Conservation (phyloP, 108 stramenopile species). For the Conticribra weissflogii region DNA sequence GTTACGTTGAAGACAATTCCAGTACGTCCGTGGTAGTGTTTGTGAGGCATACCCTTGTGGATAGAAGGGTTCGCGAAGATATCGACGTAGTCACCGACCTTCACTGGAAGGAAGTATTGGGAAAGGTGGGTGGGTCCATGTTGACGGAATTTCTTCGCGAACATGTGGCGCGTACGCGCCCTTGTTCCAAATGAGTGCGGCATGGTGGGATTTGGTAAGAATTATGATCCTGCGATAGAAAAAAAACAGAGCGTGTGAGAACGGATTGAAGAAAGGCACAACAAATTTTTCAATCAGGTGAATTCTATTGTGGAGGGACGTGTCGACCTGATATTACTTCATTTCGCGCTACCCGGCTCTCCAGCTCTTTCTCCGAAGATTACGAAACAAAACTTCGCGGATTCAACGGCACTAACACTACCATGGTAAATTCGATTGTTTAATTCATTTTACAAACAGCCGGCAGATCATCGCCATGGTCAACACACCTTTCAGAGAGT, state of each 20-base stretch:
- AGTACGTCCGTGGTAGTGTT: conserved; percentile 99
- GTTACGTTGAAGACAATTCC: conserved; percentile 99
- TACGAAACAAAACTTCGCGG: too few relatives aligned
- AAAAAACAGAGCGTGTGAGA: conserved; percentile 1
- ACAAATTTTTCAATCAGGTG: not conserved
- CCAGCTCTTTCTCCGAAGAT: too few relatives aligned
- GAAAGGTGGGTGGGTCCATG: conserved; percentile 90
- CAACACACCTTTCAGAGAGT: conserved; percentile 26
- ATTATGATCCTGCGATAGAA: conserved; percentile 1
- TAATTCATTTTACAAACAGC: not conserved
- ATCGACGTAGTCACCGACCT: conserved; percentile 99
- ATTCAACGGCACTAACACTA: not conserved
- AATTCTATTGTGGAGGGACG: too few relatives aligned
- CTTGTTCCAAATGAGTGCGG: conserved; percentile 97
- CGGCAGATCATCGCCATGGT: conserved; percentile 13
- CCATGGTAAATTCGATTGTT: not conserved
- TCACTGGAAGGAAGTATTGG: conserved; percentile 87
- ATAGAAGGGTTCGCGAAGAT: conserved; percentile 97
- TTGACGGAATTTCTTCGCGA: conserved; percentile 96
- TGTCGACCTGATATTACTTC: too few relatives aligned
- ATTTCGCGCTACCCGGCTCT: too few relatives aligned
- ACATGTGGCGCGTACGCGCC: conserved; percentile 99
- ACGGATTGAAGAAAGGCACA: not conserved
- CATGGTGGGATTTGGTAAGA: conserved; percentile 72
- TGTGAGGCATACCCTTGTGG: conserved; percentile 99